phyloP scores from a whole-genome alignment of 1,284 basidiomycete species.

The Moesziomyces sp. region DNA sequence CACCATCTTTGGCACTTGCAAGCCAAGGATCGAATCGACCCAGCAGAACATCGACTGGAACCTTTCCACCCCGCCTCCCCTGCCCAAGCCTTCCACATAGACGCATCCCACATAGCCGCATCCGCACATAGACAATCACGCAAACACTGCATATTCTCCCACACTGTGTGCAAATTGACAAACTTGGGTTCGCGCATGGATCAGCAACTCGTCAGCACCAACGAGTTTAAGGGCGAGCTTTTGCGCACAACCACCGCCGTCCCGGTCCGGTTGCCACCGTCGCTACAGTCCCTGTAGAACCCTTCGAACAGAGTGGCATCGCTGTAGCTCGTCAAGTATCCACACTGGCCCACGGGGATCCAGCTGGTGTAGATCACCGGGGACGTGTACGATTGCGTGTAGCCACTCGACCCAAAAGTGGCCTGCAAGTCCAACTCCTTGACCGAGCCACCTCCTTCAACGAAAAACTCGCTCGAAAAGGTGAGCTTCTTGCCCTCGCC shows the following conservation, averaged over 20 bases:
- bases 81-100: too few relatives aligned
- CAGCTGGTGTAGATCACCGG: not conserved
- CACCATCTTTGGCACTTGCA: conserved; percentile 57
- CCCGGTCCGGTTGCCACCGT: not conserved
- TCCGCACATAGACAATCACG: too few relatives aligned
- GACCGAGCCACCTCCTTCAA: not conserved
- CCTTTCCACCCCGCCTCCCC: conserved; percentile 6
- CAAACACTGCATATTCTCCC: too few relatives aligned
- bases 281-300: not conserved
- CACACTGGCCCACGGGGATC: not conserved
- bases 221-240: too few relatives aligned
- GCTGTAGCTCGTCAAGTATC: not conserved
- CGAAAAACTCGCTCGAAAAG: not conserved
- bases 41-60: conserved; percentile 42
- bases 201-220: too few relatives aligned
- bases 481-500: not conserved
- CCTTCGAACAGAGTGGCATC: not conserved
- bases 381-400: not conserved
- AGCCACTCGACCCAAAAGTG: not conserved
- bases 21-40: conserved; percentile 52
- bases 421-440: not conserved
- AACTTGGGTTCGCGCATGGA: too few relatives aligned
- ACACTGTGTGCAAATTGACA: too few relatives aligned
- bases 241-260: not conserved
- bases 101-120: too few relatives aligned